Percentiles rank a stretch among this genome's conserved stretches.
phyloP scores from a whole-genome alignment of 2,329 filamentous ascomycete species.

The Pseudocercospora vitis region DNA sequence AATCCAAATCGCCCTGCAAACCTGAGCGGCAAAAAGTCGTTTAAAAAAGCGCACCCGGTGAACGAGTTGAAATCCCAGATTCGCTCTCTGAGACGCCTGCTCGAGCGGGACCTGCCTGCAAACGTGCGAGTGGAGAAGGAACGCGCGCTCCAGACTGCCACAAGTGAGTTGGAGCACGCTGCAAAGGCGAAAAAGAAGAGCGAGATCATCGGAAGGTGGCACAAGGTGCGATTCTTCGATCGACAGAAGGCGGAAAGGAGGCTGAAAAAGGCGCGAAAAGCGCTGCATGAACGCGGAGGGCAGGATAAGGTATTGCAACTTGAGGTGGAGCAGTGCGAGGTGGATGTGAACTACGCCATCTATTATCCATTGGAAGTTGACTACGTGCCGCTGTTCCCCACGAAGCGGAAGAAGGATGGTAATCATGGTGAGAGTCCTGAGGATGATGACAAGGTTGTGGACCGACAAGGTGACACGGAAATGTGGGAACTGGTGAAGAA shows the following conservation, averaged over 20 bases:
- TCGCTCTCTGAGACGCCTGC: conserved; percentile 66
- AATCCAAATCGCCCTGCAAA: conserved; percentile 21
- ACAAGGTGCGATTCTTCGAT: conserved; percentile 85
- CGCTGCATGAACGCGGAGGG: conserved; percentile 44
- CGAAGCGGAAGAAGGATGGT: conserved; percentile 33
- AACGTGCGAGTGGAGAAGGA: conserved; percentile 68
- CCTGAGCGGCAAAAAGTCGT: conserved; percentile 29
- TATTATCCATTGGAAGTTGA: conserved; percentile 69
- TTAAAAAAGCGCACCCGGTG: conserved; percentile 43
- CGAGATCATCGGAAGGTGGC: conserved; percentile 74
- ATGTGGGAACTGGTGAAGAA: conserved; percentile 69
- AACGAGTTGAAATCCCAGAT: conserved; percentile 70
- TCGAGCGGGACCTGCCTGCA: conserved; percentile 65
- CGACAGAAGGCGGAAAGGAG: conserved; percentile 70
- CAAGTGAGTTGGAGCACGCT: conserved; percentile 62
- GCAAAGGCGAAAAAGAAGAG: conserved; percentile 62
- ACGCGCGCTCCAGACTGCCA: conserved; percentile 67
- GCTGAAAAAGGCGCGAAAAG: conserved; percentile 64
- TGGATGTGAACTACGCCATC: conserved; percentile 73
- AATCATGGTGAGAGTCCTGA: conserved; percentile 39
- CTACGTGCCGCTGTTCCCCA: conserved; percentile 61
- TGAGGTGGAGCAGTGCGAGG: conserved; percentile 52
- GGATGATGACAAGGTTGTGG: conserved; percentile 41
- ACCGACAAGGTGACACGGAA: conserved; percentile 49
- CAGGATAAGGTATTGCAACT: conserved; percentile 33